phyloP scores from a whole-genome alignment of 176 grass and related monocot species.

The Carex littledalei region DNA sequence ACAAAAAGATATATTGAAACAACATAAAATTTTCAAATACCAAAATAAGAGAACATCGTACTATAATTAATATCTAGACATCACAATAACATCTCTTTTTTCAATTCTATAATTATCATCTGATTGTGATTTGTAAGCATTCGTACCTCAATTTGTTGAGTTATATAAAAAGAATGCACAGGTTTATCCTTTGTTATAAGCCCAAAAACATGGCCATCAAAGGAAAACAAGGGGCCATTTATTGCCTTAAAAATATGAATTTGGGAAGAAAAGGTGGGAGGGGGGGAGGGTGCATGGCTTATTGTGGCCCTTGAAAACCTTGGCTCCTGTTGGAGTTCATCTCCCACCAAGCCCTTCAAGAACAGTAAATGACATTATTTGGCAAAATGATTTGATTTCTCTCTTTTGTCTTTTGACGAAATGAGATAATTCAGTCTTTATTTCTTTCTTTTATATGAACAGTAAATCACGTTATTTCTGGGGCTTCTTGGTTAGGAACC shows the following conservation, averaged over 20 bases:
- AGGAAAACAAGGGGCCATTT: neutral
- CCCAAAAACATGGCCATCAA: neutral
- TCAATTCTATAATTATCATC: neutral
- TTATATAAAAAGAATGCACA: neutral
- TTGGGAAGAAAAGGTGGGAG: too few species aligned
- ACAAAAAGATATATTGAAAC: neutral
- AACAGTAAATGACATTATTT: neutral
- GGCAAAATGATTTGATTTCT: neutral
- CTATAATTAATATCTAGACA: neutral
- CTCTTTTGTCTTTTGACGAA: neutral
- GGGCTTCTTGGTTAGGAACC: slow-evolving; percentile 43
- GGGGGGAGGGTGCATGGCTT: too few species aligned
- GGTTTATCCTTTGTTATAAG: neutral
- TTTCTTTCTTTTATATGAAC: slow-evolving; percentile 37
- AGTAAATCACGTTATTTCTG: slow-evolving; percentile 55
- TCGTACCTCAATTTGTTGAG: neutral
- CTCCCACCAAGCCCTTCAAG: neutral
- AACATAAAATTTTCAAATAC: neutral
- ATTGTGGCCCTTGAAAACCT: neutral
- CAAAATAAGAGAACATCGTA: neutral
- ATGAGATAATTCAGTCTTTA: slow-evolving; percentile 1
- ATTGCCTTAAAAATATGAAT: too few species aligned
- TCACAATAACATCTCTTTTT: neutral
- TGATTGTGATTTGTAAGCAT: neutral
- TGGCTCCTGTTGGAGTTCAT: neutral